Percentiles rank a stretch among this genome's conserved stretches.
These are phyloP conservation scores for Hypocreales sp. DNA, from an alignment of 2,329 filamentous ascomycete genomes.

Conservation along the genomic window DNA sequence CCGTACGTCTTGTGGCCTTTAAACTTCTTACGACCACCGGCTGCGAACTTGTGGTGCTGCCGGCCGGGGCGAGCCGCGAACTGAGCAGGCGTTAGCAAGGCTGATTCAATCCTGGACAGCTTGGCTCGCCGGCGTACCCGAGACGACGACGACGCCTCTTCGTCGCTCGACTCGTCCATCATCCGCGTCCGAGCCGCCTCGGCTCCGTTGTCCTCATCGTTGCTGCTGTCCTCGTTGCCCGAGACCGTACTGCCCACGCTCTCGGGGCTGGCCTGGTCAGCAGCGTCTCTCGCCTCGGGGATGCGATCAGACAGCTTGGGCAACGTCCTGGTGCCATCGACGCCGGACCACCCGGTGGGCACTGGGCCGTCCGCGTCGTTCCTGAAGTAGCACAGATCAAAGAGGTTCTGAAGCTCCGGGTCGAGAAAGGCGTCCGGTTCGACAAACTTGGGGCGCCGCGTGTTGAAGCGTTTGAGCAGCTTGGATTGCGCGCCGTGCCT, in stretches of 20 bases:
- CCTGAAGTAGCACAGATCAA: constrained; percentile 56
- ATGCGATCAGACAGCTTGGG: constrained; percentile 34
- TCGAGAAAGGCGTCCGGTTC: constrained; percentile 42
- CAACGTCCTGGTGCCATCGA: constrained; percentile 43
- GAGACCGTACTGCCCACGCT: constrained; percentile 30
- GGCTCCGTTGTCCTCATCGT: constrained; percentile 27
- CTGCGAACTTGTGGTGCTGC: constrained; percentile 10
- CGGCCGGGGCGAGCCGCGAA: constrained; percentile 6
- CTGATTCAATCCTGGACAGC: neutral
- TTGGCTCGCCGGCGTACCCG: constrained; percentile 9
- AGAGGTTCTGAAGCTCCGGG: constrained; percentile 51
- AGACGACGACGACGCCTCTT: constrained; percentile 21
- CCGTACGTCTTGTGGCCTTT: constrained; percentile 28
- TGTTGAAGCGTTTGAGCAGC: constrained; percentile 31
- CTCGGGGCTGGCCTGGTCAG: constrained; percentile 32
- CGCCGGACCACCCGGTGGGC: constrained; percentile 52
- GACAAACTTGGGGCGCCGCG: constrained; percentile 35
- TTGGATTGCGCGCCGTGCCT: constrained; percentile 16
- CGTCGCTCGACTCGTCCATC: constrained; percentile 42
- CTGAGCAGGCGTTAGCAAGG: constrained; percentile 4
- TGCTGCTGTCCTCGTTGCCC: constrained; percentile 34
- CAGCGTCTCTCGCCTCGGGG: constrained; percentile 29
- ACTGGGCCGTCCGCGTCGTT: constrained; percentile 38
- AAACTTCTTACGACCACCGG: constrained; percentile 29
- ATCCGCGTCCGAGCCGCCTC: constrained; percentile 32